phyloP scores from a whole-genome alignment of 768 basidiomycete species.

The Boletus huronensis region DNA sequence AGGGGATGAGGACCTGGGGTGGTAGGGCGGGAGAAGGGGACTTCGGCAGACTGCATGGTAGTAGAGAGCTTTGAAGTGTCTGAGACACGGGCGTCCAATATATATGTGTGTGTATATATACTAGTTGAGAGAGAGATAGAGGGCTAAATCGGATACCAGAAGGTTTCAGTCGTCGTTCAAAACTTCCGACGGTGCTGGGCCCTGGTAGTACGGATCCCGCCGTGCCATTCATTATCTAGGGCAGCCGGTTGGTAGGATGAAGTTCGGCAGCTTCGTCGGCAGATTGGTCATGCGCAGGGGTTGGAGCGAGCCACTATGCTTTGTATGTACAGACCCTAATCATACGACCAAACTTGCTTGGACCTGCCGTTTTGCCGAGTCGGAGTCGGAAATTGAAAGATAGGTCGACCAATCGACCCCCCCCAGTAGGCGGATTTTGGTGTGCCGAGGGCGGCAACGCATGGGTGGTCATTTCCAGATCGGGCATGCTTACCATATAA shows the following conservation, averaged over 20 bases:
- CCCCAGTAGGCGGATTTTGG: too few relatives aligned
- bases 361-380: too few relatives aligned
- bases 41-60: conserved; percentile 10
- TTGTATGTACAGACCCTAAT: too few relatives aligned
- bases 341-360: too few relatives aligned
- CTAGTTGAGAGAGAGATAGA: background rate
- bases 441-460: too few relatives aligned
- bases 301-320: too few relatives aligned
- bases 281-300: too few relatives aligned
- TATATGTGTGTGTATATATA: conserved; percentile 4
- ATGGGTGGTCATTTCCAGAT: too few relatives aligned
- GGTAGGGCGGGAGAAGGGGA: conserved; percentile 58
- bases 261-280: too few relatives aligned
- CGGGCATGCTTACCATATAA: too few relatives aligned
- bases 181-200: background rate
- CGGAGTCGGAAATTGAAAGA: too few relatives aligned
- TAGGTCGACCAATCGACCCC: too few relatives aligned
- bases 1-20: conserved; percentile 42
- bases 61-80: conserved; percentile 2
- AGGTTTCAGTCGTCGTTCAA: background rate
- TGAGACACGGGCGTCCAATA: conserved; percentile 3
- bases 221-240: background rate
- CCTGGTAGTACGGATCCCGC: background rate
- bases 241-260: background rate
- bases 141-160: background rate